A percentile compares a stretch with the other conserved stretches of the same genome.
Evolutionary conservation across 2,329 filamentous ascomycete genomes (phyloP).

Genomic region (Aspergillus pseudoglaucus): DNA sequence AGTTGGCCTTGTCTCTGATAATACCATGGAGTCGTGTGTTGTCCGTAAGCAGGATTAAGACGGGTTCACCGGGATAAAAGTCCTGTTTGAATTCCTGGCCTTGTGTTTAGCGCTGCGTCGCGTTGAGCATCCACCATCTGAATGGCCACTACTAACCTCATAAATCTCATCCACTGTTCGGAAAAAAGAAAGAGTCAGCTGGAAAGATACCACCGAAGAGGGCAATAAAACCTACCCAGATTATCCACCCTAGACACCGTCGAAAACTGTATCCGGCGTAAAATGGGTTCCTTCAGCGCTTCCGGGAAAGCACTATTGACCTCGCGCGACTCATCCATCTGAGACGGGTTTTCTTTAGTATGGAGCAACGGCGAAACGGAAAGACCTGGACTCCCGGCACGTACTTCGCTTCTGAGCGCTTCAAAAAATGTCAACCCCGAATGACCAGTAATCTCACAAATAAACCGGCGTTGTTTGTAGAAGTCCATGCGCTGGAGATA

Average conservation of each 20-base stretch:
- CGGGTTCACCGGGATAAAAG: slow-evolving; percentile 82
- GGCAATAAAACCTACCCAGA: slow-evolving; percentile 45
- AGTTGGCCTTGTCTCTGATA: slow-evolving; percentile 79
- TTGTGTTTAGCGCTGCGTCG: slow-evolving; percentile 1
- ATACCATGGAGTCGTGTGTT: slow-evolving; percentile 66
- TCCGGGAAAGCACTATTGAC: slow-evolving; percentile 91
- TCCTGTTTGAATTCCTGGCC: slow-evolving; percentile 69
- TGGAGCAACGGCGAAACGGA: slow-evolving; percentile 4
- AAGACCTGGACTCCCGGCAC: slow-evolving; percentile 24
- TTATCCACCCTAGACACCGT: slow-evolving; percentile 85
- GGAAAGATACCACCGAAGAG: not conserved
- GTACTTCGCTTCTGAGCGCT: slow-evolving; percentile 82
- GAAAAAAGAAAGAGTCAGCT: slow-evolving; percentile 13
- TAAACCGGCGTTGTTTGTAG: slow-evolving; percentile 88
- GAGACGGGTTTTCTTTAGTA: not conserved
- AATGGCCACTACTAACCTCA: slow-evolving; percentile 33
- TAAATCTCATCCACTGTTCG: slow-evolving; percentile 44
- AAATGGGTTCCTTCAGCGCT: slow-evolving; percentile 78
- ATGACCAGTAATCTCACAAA: slow-evolving; percentile 92
- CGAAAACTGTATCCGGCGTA: slow-evolving; percentile 87
- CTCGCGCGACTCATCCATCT: slow-evolving; percentile 75
- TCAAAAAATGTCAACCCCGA: slow-evolving; percentile 89
- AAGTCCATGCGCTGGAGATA: slow-evolving; percentile 86
- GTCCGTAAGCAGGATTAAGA: slow-evolving; percentile 64
- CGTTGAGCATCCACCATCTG: not conserved